Base-by-base conservation (phyloP, 306 rosid genomes). In the Rubus parviflorus region DNA sequence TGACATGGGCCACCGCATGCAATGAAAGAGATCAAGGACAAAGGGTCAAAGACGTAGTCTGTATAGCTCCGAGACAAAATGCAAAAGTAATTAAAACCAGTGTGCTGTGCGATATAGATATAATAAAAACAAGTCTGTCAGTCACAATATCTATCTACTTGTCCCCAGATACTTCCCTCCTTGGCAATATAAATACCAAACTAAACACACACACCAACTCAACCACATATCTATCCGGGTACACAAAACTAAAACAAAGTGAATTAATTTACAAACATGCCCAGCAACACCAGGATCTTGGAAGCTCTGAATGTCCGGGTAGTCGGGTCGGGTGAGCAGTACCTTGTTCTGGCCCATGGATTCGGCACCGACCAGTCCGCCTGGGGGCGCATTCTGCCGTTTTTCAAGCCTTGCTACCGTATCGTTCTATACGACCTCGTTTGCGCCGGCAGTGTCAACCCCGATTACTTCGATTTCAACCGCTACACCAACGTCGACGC, bases 361-460 rank as follows among this genome's bases (percentile, higher is more conserved):
- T 78, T 85, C 82, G 97, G 99, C 77, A 95, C 99, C n/a, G 99
- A 95, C 85, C 97, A 95, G 68, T 95, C 99, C 1, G 99, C 91
- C 4, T 92, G 99, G 99, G 86, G 89, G 65, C 93, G 95, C 38
- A 84, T 95, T 40, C 89, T 90, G 19, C 97, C 97, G 3, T 86
- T 73, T 82, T 89, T 95, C 81, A 88, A 89, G 0, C 89, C 89
- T 1, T 11, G 56, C 68, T 90, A 90, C 88, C 87, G 87, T 6
- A 93, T 95, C 89, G 80, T 95, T 61, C 92, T 92, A 47, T 92
- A 90, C 74, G 99, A 95, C 88, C 97, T 95, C 16, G 99, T 92
- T n/a, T 95, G 97, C 49, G 99, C 99, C 88, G 99, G 99, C 71
- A 95, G 97, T 51, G 99, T 95, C 81, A 95, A 92, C 89, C 99